Conservation (phyloP, 2,329 filamentous ascomycete genomes). For the Beauveria rudraprayagi region DNA sequence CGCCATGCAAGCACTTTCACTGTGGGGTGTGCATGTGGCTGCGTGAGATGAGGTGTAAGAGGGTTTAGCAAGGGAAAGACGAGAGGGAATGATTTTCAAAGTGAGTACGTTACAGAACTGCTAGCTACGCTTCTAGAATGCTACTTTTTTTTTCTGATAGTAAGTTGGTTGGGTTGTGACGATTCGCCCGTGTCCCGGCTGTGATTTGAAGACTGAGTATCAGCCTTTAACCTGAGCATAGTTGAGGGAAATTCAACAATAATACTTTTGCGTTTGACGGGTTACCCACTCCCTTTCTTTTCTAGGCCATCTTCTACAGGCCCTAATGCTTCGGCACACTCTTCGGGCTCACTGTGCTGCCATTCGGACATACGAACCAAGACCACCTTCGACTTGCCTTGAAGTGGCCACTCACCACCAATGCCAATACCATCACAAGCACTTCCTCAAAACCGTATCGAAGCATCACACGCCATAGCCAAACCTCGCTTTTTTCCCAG, state of each 20-base stretch:
- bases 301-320: too few relatives aligned
- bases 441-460: too few relatives aligned
- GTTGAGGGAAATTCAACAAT: too few relatives aligned
- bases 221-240: background rate
- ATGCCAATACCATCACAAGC: too few relatives aligned
- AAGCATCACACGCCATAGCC: too few relatives aligned
- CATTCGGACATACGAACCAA: too few relatives aligned
- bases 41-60: background rate
- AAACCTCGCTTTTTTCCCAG: background rate
- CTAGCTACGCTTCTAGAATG: background rate
- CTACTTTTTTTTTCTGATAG: background rate
- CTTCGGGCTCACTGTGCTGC: too few relatives aligned
- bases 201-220: background rate
- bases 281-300: too few relatives aligned
- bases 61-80: background rate
- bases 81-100: background rate
- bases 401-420: background rate
- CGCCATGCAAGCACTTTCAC: slow-evolving; percentile 3
- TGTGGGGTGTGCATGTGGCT: background rate
- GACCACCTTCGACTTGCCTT: too few relatives aligned
- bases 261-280: too few relatives aligned
- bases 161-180: background rate
- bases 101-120: background rate
- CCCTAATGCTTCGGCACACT: too few relatives aligned
- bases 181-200: background rate